Evolutionary conservation across 768 basidiomycete species (phyloP).

Genomic region (Boletus subcaerulescens): DNA sequence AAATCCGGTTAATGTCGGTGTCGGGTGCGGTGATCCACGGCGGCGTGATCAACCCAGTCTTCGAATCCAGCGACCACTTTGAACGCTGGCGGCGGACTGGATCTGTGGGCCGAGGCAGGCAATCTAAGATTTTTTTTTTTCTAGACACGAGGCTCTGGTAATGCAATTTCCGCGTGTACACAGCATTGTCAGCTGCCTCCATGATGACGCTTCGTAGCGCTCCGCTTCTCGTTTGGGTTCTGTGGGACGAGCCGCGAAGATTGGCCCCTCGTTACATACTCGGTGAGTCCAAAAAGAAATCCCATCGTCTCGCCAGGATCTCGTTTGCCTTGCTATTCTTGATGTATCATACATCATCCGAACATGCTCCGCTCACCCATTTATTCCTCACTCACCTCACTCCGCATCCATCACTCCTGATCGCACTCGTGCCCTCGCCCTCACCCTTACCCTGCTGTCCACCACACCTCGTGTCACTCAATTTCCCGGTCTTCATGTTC

Average conservation of each 20-base stretch:
- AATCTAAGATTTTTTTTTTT: background rate
- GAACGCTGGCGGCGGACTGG: background rate
- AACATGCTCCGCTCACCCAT: conserved; percentile 29
- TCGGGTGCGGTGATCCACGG: conserved; percentile 3
- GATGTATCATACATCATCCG: conserved; percentile 24
- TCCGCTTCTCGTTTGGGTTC: conserved; percentile 18
- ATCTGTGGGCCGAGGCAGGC: background rate
- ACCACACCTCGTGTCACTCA: conserved; percentile 48
- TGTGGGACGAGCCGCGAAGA: conserved; percentile 27
- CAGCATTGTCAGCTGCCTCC: conserved; percentile 14
- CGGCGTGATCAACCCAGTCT: background rate
- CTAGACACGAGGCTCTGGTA: conserved; percentile 19
- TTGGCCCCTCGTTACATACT: conserved; percentile 21
- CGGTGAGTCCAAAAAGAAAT: conserved; percentile 20
- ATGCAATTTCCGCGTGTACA: conserved; percentile 33
- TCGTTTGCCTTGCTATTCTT: conserved; percentile 18
- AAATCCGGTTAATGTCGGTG: background rate
- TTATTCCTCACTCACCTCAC: conserved; percentile 29
- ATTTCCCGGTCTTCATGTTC: conserved; percentile 45
- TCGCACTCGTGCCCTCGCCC: conserved; percentile 32
- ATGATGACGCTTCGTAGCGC: conserved; percentile 12
- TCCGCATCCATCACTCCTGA: conserved; percentile 28
- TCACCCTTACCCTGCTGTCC: conserved; percentile 37
- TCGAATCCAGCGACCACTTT: background rate
- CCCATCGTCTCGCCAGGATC: conserved; percentile 15